A percentile compares a stretch with the other conserved stretches of the same genome.
Evolutionary conservation across 257 asterid genomes (phyloP).

Genomic region (Datura wrightii): DNA sequence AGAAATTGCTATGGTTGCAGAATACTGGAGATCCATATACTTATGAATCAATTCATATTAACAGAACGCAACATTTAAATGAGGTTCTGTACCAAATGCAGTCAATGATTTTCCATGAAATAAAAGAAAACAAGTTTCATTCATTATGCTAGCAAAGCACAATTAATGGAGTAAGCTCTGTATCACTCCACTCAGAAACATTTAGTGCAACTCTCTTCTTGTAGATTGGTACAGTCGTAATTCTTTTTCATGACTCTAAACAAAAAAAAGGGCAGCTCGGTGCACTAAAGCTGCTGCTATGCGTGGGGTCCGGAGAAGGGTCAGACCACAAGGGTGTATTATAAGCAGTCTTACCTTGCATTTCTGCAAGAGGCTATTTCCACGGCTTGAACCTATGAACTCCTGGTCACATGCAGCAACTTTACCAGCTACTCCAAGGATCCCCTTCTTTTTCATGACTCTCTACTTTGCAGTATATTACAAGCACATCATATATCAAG

Average conservation of each 20-base stretch:
- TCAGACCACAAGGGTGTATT: no score
- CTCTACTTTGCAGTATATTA: slow-evolving; percentile 13
- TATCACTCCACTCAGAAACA: not conserved
- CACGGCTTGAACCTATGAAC: no score
- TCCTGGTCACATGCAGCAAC: no score
- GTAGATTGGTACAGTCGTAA: not conserved
- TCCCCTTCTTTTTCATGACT: not conserved
- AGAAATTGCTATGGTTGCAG: not conserved
- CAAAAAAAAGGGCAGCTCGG: no score
- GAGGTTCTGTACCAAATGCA: not conserved
- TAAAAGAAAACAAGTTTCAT: not conserved
- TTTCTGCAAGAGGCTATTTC: no score
- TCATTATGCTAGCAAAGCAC: not conserved
- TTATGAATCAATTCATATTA: not conserved
- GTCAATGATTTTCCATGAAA: not conserved
- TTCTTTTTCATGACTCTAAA: not conserved
- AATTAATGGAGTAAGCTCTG: not conserved
- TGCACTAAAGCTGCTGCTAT: no score
- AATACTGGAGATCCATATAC: not conserved
- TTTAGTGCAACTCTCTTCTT: not conserved
- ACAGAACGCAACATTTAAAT: not conserved
- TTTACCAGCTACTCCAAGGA: no score
- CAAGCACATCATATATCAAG: not conserved
- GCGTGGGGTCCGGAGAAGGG: no score
- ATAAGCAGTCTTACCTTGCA: no score